Base-by-base conservation (phyloP, 23 red algal genomes). In the Gracilaria gracilis region DNA sequence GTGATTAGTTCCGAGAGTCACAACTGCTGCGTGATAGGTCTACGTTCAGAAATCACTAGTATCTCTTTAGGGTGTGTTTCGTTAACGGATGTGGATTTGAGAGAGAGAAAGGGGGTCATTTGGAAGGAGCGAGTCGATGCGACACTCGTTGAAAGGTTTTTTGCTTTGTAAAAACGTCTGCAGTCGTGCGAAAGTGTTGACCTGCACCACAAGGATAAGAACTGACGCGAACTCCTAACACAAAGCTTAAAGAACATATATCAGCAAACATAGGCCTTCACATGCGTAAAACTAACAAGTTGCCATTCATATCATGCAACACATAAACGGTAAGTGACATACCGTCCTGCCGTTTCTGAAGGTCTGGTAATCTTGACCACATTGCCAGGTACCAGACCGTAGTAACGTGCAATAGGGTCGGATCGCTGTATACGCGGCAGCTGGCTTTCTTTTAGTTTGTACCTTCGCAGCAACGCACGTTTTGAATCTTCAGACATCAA, bases 371-470 rank as follows among this genome's bases (percentile, higher is more conserved):
- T 96, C 74, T 95, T 96, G 14, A 99, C 81, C 20, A 99, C 97
- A 59, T 99, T 79, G 6, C 97, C 97, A 59, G 71, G 86, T 47
- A 72, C 76, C 24, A 92, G 84, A 42, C 97, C 97, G 46, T 95
- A 99, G 80, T 99, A 99, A 3, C 97, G 89, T 35, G 97, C 91
- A 48, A 99, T 93, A 0, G 97, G 94, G 57, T 99, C 97, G 0
- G 57, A 76, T 57, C 91, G 88, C 39, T 95, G 97, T 67, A 99
- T 95, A 57, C 97, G 85, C 32, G 97, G 97, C 35, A 99, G 57
- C 64, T 99, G 97, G 20, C 93, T 93, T 73, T 99, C 97, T 80
- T 96, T 99, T 58, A 99, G 87, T 88, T 95, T 95, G 83, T 99
- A 99, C 57, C 93, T 69, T 42, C 88, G 83, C 16, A 99, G 93